phyloP scores from a whole-genome alignment of 1,284 basidiomycete genomes.

The Anthracocystis panici-leucophaei region DNA sequence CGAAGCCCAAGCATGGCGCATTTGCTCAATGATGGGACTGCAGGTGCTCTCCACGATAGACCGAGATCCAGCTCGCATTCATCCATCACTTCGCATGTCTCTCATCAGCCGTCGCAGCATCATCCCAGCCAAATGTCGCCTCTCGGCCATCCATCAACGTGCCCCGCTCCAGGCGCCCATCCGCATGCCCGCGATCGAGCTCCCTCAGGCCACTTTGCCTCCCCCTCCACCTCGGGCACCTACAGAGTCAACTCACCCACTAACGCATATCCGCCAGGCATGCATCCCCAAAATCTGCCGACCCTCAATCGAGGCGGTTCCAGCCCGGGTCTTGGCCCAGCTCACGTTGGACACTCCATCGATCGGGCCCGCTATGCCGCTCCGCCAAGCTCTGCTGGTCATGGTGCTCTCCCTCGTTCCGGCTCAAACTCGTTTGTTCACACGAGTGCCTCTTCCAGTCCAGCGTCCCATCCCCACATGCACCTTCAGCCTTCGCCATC shows the following conservation, averaged over 20 bases:
- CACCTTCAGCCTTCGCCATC: constrained; percentile 52
- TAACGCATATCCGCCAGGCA: constrained; percentile 19
- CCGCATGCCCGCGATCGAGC: constrained; percentile 24
- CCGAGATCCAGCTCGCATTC: constrained; percentile 50
- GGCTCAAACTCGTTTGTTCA: constrained; percentile 27
- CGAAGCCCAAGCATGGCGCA: constrained; percentile 55
- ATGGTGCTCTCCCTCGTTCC: constrained; percentile 25
- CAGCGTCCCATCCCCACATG: constrained; percentile 20
- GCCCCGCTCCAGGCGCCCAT: background rate
- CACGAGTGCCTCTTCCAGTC: constrained; percentile 41
- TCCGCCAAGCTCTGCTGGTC: constrained; percentile 20
- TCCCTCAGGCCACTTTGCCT: background rate
- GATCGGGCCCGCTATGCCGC: constrained; percentile 27
- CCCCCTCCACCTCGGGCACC: constrained; percentile 1
- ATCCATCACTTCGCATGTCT: constrained; percentile 43
- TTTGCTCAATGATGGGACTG: constrained; percentile 48
- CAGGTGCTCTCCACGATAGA: constrained; percentile 45
- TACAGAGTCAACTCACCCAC: constrained; percentile 32
- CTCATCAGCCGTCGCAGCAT: constrained; percentile 28
- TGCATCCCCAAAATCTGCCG: constrained; percentile 21
- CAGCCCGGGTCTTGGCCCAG: constrained; percentile 30
- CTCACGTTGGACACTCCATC: constrained; percentile 16
- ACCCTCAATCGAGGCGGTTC: constrained; percentile 33
- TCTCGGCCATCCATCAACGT: constrained; percentile 10
- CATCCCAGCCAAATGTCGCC: constrained; percentile 35